A percentile compares a stretch with the other conserved stretches of the same genome.
Conservation (phyloP, 441 rosid species). For the Rhodomyrtus psidioides region DNA sequence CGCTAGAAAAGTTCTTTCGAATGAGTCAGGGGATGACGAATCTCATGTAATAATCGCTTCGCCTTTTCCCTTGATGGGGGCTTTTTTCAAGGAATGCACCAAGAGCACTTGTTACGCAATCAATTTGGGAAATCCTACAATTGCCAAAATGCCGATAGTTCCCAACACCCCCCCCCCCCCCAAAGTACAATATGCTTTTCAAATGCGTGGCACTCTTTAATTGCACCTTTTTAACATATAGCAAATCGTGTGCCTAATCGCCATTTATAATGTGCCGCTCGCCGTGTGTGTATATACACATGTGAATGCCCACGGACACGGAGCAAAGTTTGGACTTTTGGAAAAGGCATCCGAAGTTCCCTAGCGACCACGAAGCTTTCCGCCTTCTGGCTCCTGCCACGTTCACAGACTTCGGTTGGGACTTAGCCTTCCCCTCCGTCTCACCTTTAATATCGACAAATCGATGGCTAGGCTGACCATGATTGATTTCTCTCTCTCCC, state of each 20-base stretch:
- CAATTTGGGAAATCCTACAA: too few species aligned
- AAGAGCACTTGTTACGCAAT: too few species aligned
- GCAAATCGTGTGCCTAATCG: too few species aligned
- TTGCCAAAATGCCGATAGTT: too few species aligned
- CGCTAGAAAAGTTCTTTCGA: background rate
- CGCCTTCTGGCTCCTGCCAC: background rate
- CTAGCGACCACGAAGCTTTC: background rate
- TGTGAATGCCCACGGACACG: background rate
- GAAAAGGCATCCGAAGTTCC: background rate
- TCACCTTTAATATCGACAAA: background rate
- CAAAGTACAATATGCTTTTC: too few species aligned
- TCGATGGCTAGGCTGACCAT: background rate
- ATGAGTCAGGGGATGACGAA: rapidly evolving
- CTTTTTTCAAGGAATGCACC: background rate
- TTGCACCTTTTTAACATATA: too few species aligned
- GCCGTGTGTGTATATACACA: too few species aligned
- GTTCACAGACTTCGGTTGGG: background rate
- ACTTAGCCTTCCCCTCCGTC: background rate
- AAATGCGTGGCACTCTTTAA: too few species aligned
- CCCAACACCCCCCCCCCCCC: too few species aligned
- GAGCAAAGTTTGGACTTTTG: background rate
- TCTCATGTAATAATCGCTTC: rapidly evolving
- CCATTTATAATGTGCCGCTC: too few species aligned
- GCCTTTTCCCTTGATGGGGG: too few species aligned
- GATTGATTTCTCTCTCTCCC: background rate